Percentiles rank a stretch among this genome's conserved stretches.
These are phyloP conservation scores for Hanseniaspora singularis DNA, from an alignment of 805 yeast species.

Conservation along the genomic window DNA sequence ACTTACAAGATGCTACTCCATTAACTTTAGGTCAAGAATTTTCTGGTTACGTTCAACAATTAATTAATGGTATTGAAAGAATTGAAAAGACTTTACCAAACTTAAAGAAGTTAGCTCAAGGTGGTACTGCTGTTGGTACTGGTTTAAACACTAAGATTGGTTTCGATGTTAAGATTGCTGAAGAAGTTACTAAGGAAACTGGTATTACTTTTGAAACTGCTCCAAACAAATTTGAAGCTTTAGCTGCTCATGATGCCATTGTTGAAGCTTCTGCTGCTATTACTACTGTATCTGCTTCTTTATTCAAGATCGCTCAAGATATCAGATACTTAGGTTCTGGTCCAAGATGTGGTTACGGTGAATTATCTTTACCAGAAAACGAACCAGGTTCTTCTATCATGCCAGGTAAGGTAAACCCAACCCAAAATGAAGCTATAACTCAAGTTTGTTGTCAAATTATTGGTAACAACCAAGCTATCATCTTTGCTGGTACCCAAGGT, in stretches of 20 bases:
- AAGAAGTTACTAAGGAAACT: slow-evolving; percentile 70
- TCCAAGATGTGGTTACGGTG: slow-evolving; percentile 99
- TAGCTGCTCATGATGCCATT: slow-evolving; percentile 97
- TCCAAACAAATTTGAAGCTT: slow-evolving; percentile 97
- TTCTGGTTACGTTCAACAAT: slow-evolving; percentile 89
- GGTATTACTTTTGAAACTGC: slow-evolving; percentile 87
- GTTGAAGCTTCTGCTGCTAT: slow-evolving; percentile 97
- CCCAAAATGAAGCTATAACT: slow-evolving; percentile 96
- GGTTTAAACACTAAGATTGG: slow-evolving; percentile 92
- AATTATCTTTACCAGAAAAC: slow-evolving; percentile 87
- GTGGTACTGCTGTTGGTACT: slow-evolving; percentile 99
- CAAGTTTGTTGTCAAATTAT: slow-evolving; percentile 97
- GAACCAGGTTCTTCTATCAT: slow-evolving; percentile 98
- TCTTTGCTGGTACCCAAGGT: slow-evolving; percentile 97
- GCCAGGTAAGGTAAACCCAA: slow-evolving; percentile 99
- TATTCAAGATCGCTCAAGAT: slow-evolving; percentile 94
- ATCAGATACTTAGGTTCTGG: slow-evolving; percentile 97
- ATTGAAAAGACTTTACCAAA: slow-evolving; percentile 66
- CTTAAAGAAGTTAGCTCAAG: slow-evolving; percentile 82
- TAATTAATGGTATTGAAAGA: slow-evolving; percentile 80
- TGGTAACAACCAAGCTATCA: slow-evolving; percentile 90
- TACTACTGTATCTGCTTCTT: slow-evolving; percentile 85
- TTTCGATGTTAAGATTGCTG: slow-evolving; percentile 77
- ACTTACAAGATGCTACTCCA: slow-evolving; percentile 97
- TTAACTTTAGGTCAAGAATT: slow-evolving; percentile 96